Evolutionary conservation across 2,329 filamentous ascomycete species (phyloP), one percentile per base, ranked within the genome.

Genomic region (Penicillium griseofulvum): DNA sequence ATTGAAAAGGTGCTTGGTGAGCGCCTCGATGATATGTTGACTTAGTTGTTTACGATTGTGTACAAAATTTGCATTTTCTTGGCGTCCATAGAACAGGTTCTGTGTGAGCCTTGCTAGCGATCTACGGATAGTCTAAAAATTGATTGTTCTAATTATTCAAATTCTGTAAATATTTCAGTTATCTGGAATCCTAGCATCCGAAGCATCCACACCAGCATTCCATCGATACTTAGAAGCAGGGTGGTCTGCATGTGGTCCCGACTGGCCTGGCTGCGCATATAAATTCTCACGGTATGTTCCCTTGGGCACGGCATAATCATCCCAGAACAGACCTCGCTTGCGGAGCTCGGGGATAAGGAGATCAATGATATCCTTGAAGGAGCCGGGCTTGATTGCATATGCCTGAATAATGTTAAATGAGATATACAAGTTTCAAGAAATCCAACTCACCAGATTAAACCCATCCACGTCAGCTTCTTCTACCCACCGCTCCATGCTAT

Each of bases 1-100:
- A 95, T 99, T 69, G 93, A 97, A 76, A 87, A 84, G 44, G 88
- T 95, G 29, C 76, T 97, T 49, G 94, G 94, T 5, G 93, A 97
- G 81, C 91, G 88, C 66, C 76, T 97, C 70, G 91, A 96, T 74
- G 86, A 87, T 49, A 97, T 97, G 93, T 80, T 97, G 78, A 89
- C 90, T 76, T 96, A 85, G 64, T 33, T 29, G 49, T 14, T 55
- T 47, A 45, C 57, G 55, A 44, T 53, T 41, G 54, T 65, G 61
- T 65, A 65, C 45, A 65, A 64, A 61, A 59, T 49, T 52, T 52
- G 62, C 60, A 63, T 65, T 62, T 60, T 42, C 19, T 38, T 57
- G 59, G 63, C 61, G 60, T 65, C 52, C 52, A 45, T 55, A 55
- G 47, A 39, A 33, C 29, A 51, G 28, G 49, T 46, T 41, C 49